Evolutionary conservation across 306 rosid species (phyloP).

Genomic region (Trifolium pratense): DNA sequence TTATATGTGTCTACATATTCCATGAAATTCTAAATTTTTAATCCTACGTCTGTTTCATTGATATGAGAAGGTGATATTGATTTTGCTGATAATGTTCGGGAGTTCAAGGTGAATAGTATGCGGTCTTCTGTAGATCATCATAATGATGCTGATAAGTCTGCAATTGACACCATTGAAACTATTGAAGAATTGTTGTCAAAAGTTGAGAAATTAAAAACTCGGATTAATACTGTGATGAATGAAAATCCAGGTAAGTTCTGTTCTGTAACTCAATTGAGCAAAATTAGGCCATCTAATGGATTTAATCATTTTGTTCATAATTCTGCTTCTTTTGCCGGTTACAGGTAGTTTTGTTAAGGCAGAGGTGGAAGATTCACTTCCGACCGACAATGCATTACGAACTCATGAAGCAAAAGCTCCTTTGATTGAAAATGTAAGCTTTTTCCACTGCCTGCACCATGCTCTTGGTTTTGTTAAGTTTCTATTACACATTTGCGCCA

Average conservation of each 20-base stretch:
- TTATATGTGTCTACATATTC: slow-evolving; percentile 32
- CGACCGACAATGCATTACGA: slow-evolving; percentile 48
- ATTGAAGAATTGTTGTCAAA: slow-evolving; percentile 60
- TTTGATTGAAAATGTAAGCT: slow-evolving; percentile 57
- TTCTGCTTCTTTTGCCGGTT: slow-evolving; percentile 49
- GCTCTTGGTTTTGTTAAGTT: too few relatives aligned
- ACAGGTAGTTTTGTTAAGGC: slow-evolving; percentile 41
- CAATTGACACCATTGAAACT: slow-evolving; percentile 54
- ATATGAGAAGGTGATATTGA: slow-evolving; percentile 50
- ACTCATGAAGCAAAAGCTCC: slow-evolving; percentile 48
- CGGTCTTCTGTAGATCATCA: slow-evolving; percentile 51
- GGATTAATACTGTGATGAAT: slow-evolving; percentile 59
- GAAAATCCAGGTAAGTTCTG: slow-evolving; percentile 64
- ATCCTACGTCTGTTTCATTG: slow-evolving; percentile 21
- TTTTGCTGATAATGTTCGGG: slow-evolving; percentile 41
- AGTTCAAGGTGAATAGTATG: slow-evolving; percentile 48
- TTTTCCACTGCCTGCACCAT: neutral
- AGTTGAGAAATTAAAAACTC: slow-evolving; percentile 64
- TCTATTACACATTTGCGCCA: too few relatives aligned
- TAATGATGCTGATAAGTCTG: slow-evolving; percentile 54
- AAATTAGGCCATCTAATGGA: slow-evolving; percentile 47
- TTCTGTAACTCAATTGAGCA: slow-evolving; percentile 50
- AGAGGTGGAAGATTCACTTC: slow-evolving; percentile 44
- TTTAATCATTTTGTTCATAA: slow-evolving; percentile 43
- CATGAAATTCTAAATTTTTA: slow-evolving; percentile 35